Conservation (phyloP, 805 yeast species). For the Diddensiella transvaalensis region DNA sequence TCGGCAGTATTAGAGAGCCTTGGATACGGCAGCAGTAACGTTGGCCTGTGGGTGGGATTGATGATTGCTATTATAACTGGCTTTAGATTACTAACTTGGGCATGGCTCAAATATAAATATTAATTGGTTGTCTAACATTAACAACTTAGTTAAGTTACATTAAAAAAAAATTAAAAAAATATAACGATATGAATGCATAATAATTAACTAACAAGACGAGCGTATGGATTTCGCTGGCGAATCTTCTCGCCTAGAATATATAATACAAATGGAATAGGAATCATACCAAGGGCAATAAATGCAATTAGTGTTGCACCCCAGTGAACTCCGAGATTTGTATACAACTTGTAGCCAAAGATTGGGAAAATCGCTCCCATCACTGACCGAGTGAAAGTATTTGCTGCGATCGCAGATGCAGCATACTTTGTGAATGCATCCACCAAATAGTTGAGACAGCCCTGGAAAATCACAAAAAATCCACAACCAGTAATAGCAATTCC, state of each 20-base stretch:
- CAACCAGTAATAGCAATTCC: constrained; percentile 51
- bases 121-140: no score
- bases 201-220: constrained; percentile 16
- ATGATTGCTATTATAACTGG: constrained; percentile 33
- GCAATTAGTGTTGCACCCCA: constrained; percentile 58
- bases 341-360: constrained; percentile 52
- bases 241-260: constrained; percentile 45
- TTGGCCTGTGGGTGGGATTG: constrained; percentile 39
- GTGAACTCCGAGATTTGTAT: constrained; percentile 44
- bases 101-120: constrained; percentile 14
- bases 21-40: constrained; percentile 33
- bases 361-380: constrained; percentile 62
- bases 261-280: constrained; percentile 57
- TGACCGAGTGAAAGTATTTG: constrained; percentile 57
- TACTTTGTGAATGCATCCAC: constrained; percentile 56
- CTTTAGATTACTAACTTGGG: constrained; percentile 32
- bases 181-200: no score
- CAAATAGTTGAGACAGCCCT: constrained; percentile 56
- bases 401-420: constrained; percentile 65
- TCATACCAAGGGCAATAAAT: constrained; percentile 44
- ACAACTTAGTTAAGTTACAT: not conserved
- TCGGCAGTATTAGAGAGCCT: constrained; percentile 33
- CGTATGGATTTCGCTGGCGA: constrained; percentile 31
- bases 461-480: constrained; percentile 56
- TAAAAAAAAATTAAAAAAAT: no score